Evolutionary conservation across 2,329 filamentous ascomycete genomes (phyloP), one percentile per base, ranked within the genome.

Genomic region (Ustulina deusta): DNA sequence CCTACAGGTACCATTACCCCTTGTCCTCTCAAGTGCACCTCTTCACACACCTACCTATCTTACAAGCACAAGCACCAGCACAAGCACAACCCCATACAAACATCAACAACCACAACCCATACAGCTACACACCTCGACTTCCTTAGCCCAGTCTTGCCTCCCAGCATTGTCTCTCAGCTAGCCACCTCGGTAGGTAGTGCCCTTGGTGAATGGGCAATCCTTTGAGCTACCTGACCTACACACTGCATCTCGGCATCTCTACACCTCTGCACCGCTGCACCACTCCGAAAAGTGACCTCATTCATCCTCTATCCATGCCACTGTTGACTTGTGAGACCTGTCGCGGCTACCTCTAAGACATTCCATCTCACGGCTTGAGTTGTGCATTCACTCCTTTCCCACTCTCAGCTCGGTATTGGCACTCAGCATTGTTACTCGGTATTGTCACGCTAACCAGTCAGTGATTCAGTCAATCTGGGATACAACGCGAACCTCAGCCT

Each of bases 351-450:
- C 34, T 20, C 38, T 34, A 36, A 66, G 27, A 56, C 57, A 68
- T 40, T 20, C 22, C 32, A 27, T 40, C 49, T 61, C 48, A 49
- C 46, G 34, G 48, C 63, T 64, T 51, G 51, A 29, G 49, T 49
- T 61, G 63, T 64, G 60, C 57, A 58, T 68, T 64, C 65, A 61
- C 68, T 70, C 51, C 57, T 68, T 61, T 66, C 40, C 49, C 55
- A 48, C 61, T 38, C 25, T 49, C 25, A 25, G 46, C 25, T 27
- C 52, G 29, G 11, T n/a, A n/a, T n/a, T n/a, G n/a, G n/a, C 38
- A 48, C 22, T 25, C 20, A 20, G 6, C 34, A 11, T 36, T 11
- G 9, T 40, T 3, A 40, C 29, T 13, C 32, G 17, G 27, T 20
- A 56, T 51, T 15, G 57, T 56, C 57, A 54, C 40, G 20, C 34